A percentile compares a stretch with the other conserved stretches of the same genome.
Conservation (phyloP, 2,329 filamentous ascomycete species). For the Emmonsiellopsis sp. region DNA sequence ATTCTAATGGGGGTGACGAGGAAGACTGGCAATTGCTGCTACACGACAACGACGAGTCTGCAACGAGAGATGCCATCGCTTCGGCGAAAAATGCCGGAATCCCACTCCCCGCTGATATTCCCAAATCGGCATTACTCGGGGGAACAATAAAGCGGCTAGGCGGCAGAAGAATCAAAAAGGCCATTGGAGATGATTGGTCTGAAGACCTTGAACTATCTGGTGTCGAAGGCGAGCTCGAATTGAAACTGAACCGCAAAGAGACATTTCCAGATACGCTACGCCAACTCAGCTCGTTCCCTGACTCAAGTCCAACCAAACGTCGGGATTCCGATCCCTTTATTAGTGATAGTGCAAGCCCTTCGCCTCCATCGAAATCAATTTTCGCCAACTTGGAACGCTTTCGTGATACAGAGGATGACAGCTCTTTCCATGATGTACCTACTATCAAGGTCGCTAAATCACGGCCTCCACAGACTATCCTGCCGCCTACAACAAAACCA, state of each 20-base stretch:
- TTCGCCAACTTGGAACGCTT: slow-evolving; percentile 52
- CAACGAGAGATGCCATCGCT: slow-evolving; percentile 75
- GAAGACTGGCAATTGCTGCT: slow-evolving; percentile 84
- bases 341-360: slow-evolving; percentile 17
- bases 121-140: slow-evolving; percentile 78
- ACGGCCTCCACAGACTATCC: slow-evolving; percentile 42
- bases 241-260: slow-evolving; percentile 53
- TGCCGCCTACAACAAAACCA: slow-evolving; percentile 47
- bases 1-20: slow-evolving; percentile 60
- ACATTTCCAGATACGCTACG: slow-evolving; percentile 60
- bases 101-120: slow-evolving; percentile 76
- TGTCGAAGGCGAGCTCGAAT: slow-evolving; percentile 46
- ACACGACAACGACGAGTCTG: slow-evolving; percentile 73
- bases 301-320: slow-evolving; percentile 30
- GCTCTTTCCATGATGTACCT: slow-evolving; percentile 52
- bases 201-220: slow-evolving; percentile 65
- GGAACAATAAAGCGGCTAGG: slow-evolving; percentile 89
- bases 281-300: slow-evolving; percentile 48
- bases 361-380: slow-evolving; percentile 46
- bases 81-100: slow-evolving; percentile 85
- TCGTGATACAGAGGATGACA: slow-evolving; percentile 51
- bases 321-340: slow-evolving; percentile 15
- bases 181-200: slow-evolving; percentile 71
- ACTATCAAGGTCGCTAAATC: slow-evolving; percentile 61
- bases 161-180: slow-evolving; percentile 60